A percentile compares a stretch with the other conserved stretches of the same genome.
These are phyloP conservation scores for Alternaria dauci DNA, from an alignment of 2,329 filamentous ascomycete genomes.

Conservation along the genomic window DNA sequence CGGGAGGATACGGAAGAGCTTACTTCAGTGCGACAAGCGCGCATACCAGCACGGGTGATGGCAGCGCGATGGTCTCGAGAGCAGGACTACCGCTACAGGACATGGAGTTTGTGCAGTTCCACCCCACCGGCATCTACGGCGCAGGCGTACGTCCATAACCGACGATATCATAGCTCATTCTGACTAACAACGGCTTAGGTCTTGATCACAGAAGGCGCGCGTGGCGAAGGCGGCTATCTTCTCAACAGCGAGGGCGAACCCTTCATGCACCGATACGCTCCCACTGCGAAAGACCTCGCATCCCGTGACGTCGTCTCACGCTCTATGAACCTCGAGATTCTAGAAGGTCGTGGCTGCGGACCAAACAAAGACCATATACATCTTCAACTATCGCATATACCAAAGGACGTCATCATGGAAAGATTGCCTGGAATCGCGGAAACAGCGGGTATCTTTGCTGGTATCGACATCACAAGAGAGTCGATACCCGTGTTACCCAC, in stretches of 20 bases:
- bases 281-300: slow-evolving; percentile 60
- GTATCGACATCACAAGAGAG: slow-evolving; percentile 59
- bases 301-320: slow-evolving; percentile 59
- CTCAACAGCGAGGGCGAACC: slow-evolving; percentile 59
- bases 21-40: slow-evolving; percentile 61
- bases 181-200: slow-evolving; percentile 23
- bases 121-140: slow-evolving; percentile 61
- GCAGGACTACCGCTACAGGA: slow-evolving; percentile 60
- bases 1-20: slow-evolving; percentile 60
- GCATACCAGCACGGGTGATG: slow-evolving; percentile 61
- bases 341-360: slow-evolving; percentile 57
- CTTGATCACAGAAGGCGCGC: slow-evolving; percentile 60
- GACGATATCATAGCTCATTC: not conserved
- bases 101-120: slow-evolving; percentile 63
- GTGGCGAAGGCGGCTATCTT: slow-evolving; percentile 61
- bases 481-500: slow-evolving; percentile 62
- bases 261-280: slow-evolving; percentile 63
- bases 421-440: slow-evolving; percentile 61
- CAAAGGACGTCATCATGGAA: slow-evolving; percentile 57
- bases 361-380: slow-evolving; percentile 59
- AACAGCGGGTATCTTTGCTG: slow-evolving; percentile 60
- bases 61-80: slow-evolving; percentile 60
- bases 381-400: slow-evolving; percentile 59
- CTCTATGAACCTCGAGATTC: slow-evolving; percentile 60
- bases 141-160: slow-evolving; percentile 50